Evolutionary conservation across 169 alveolate species (phyloP).

Genomic region (Plasmodium coatneyi): DNA sequence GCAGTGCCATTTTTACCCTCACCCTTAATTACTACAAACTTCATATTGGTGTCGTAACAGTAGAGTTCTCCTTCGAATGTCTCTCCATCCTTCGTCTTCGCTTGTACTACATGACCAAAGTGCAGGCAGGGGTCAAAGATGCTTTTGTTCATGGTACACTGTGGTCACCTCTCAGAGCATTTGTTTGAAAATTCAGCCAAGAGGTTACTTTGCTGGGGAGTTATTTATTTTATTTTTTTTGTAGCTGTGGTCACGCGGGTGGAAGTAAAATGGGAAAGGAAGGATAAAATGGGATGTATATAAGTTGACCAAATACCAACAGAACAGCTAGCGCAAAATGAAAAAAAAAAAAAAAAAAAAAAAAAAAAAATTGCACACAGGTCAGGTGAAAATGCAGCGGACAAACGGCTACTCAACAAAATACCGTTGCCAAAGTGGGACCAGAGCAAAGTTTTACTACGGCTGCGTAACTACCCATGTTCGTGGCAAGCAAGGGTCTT

Average conservation of each 20-base stretch:
- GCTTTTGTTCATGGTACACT: conserved; percentile 40
- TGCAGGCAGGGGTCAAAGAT: conserved; percentile 46
- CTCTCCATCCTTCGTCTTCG: conserved; percentile 39
- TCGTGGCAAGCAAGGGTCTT: background rate
- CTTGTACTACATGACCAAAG: conserved; percentile 29
- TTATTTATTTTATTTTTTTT: too few relatives aligned
- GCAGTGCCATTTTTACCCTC: conserved; percentile 62
- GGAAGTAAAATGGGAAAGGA: background rate
- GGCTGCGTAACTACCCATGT: background rate
- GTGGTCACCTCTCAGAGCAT: background rate
- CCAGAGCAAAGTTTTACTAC: background rate
- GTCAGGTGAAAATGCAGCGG: background rate
- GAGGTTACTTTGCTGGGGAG: background rate
- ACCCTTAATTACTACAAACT: conserved; percentile 30
- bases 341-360: too few relatives aligned
- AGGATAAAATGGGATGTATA: background rate
- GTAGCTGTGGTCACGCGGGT: background rate
- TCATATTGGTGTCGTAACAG: conserved; percentile 30
- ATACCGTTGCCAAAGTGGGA: background rate
- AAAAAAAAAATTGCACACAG: background rate
- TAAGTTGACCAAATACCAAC: background rate
- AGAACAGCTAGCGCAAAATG: background rate
- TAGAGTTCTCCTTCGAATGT: conserved; percentile 55
- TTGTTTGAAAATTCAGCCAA: background rate
- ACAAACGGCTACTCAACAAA: background rate